Evolutionary conservation across 176 grass and related monocot species (phyloP).

Genomic region (Rhynchospora breviuscula): DNA sequence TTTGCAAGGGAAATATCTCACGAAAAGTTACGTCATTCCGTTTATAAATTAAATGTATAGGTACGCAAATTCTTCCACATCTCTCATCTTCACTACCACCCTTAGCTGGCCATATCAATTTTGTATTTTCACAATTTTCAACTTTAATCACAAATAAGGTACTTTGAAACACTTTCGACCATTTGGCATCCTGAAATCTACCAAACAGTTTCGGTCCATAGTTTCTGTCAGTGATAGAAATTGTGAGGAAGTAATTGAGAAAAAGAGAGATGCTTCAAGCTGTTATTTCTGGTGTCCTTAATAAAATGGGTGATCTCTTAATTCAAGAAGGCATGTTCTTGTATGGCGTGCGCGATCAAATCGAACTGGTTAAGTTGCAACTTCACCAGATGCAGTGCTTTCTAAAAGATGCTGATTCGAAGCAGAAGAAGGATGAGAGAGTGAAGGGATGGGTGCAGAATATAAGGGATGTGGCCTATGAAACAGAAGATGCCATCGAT

Average conservation of each 20-base stretch:
- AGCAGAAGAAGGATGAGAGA: not conserved
- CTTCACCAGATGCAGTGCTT: slow-evolving; percentile 1
- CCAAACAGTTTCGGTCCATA: not conserved
- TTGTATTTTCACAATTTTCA: not conserved
- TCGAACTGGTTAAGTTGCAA: not conserved
- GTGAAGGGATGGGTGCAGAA: not conserved
- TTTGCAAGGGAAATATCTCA: too few species aligned
- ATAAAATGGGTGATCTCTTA: not conserved
- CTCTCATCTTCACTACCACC: too few species aligned
- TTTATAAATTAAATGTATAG: too few species aligned
- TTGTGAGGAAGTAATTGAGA: not conserved
- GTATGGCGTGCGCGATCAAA: not conserved
- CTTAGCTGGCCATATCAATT: not conserved
- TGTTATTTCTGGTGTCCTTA: not conserved
- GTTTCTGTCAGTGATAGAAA: not conserved
- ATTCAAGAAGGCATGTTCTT: not conserved
- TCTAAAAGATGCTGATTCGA: not conserved
- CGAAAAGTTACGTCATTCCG: too few species aligned
- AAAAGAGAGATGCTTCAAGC: not conserved
- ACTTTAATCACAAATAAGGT: not conserved
- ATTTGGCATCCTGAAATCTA: too few species aligned
- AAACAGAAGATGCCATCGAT: not conserved
- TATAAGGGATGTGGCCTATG: not conserved
- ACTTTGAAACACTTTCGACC: not conserved
- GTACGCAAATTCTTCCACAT: too few species aligned